Evolutionary conservation across 2,329 filamentous ascomycete species (phyloP), one percentile per base, ranked within the genome.

Genomic region (Colletotrichum liaoningense): DNA sequence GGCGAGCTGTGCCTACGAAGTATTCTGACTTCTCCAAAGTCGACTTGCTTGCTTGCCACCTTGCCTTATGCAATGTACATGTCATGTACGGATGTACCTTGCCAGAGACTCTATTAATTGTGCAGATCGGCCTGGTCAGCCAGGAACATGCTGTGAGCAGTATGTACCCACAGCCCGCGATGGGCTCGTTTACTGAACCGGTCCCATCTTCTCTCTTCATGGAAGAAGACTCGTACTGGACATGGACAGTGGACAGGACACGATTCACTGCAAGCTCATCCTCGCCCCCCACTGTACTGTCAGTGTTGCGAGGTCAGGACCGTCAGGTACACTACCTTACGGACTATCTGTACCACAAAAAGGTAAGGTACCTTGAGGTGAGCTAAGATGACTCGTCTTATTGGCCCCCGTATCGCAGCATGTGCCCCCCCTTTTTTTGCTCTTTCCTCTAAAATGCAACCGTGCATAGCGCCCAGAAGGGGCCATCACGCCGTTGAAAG

Each of bases 401-500:
- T 70, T 73, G 70, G 70, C 46, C 59, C 35, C 58, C 54, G 33
- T 56, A 57, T 33, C 42, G 30, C 59, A 42, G 33, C 14, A 19
- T 42, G 38, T 42, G 14, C 26, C 60, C 33, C 69, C 59, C 66
- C 33, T 54, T 46, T 69, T 69, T 8, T 60, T 30, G 35, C 49
- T 28, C 35, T 22, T 26, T 49, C 30, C 22, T 60, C 70, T 70
- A 60, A 28, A 62, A 26, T 60, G 56, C 60, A 73, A 56, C 67
- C 70, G 60, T 73, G 70, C 70, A 65, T 49, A 55, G 28, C 46
- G 60, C 69, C 65, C 65, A 63, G 69, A 72, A 58, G 35, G 28
- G 69, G 69, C 69, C 58, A 59, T 69, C 58, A 63, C 58, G 69
- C 70, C 70, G 70, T 70, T 73, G 66, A 73, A 73, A 70, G 66